Percentiles rank a stretch among this genome's conserved stretches.
Conservation (phyloP, 2,329 filamentous ascomycete genomes). For the Aureobasidium sp. region DNA sequence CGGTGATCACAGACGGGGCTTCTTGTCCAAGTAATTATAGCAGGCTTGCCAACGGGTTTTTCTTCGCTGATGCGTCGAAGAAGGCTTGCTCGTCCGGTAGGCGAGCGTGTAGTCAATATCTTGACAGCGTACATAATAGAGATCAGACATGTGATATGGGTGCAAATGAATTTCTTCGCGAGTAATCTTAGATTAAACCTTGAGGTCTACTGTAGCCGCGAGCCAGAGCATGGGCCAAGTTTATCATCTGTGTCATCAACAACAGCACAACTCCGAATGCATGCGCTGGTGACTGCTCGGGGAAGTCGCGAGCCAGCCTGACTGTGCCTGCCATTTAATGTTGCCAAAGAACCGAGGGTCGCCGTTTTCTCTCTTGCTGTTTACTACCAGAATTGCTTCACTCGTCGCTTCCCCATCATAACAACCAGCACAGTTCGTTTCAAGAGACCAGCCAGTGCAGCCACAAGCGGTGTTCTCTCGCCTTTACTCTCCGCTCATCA, state of each 20-base stretch:
- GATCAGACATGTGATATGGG: not conserved
- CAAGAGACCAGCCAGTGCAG: constrained; percentile 1
- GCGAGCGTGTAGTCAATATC: not conserved
- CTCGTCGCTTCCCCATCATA: not conserved
- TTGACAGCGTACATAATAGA: not conserved
- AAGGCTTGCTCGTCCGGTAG: not conserved
- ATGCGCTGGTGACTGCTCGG: not conserved
- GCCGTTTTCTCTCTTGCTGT: not conserved
- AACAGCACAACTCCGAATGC: not conserved
- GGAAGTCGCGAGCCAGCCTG: not conserved
- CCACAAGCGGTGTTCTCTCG: not conserved
- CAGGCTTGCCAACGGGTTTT: not conserved
- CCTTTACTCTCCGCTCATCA: not conserved
- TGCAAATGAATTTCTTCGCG: not conserved
- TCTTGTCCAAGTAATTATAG: not conserved
- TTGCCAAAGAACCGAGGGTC: not conserved
- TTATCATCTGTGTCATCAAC: not conserved
- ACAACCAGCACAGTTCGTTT: not conserved
- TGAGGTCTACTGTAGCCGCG: not conserved
- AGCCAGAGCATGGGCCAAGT: not conserved
- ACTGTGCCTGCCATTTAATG: not conserved
- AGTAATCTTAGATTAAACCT: constrained; percentile 1
- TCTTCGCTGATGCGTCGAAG: not conserved
- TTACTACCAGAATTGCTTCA: not conserved
- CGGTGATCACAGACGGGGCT: not conserved